Conservation (phyloP, 441 rosid species). For the Caryocar brasiliense region DNA sequence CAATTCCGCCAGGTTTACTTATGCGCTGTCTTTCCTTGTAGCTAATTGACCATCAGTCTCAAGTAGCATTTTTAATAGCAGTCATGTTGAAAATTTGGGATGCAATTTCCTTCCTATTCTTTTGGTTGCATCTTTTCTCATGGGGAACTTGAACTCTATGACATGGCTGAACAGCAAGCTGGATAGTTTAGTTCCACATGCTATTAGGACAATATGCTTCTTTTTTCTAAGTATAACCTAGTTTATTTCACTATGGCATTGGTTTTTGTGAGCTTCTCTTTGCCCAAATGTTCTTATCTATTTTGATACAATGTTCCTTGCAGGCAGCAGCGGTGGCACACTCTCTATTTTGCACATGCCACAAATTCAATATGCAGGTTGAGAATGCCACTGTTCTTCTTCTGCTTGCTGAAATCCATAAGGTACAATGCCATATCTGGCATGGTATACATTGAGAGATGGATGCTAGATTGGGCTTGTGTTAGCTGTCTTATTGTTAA, state of each 20-base stretch:
- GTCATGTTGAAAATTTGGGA: no score
- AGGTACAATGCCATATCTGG: slow-evolving; percentile 38
- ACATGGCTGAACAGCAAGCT: no score
- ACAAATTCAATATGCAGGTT: slow-evolving; percentile 82
- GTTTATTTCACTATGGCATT: neutral
- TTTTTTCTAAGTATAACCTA: no score
- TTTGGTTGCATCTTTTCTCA: no score
- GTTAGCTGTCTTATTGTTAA: no score
- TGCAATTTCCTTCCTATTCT: no score
- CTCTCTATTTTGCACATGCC: slow-evolving; percentile 81
- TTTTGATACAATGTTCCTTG: slow-evolving; percentile 20
- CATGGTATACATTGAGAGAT: neutral
- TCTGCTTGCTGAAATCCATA: slow-evolving; percentile 92
- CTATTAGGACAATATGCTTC: no score
- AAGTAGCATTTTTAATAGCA: no score
- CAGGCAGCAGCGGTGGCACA: slow-evolving; percentile 92
- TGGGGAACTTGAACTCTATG: no score
- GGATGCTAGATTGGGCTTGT: neutral
- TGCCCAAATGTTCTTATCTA: slow-evolving; percentile 6
- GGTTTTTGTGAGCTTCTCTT: neutral
- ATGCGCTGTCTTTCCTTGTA: slow-evolving; percentile 3
- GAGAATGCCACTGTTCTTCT: slow-evolving; percentile 86
- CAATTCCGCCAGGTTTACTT: slow-evolving; percentile 75
- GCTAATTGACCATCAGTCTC: neutral
- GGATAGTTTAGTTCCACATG: no score